Percentiles rank a stretch among this genome's conserved stretches.
Conservation (phyloP, 495 filamentous ascomycete genomes). For the Daldinia grandis region DNA sequence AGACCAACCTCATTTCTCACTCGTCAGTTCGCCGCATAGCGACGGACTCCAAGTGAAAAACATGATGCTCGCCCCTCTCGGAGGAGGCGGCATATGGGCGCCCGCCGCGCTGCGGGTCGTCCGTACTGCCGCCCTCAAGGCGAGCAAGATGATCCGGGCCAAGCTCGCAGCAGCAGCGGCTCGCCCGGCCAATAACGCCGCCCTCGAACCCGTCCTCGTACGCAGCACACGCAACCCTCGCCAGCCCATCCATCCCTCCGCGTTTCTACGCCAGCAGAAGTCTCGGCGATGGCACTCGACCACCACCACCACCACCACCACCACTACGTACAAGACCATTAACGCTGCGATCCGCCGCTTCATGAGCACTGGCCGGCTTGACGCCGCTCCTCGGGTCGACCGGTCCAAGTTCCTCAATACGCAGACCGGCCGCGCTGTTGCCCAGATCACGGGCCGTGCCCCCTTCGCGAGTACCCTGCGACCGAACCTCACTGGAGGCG, state of each 20-base stretch:
- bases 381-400: slow-evolving; percentile 61
- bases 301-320: slow-evolving; percentile 35
- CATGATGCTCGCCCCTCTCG: slow-evolving; percentile 67
- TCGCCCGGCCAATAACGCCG: slow-evolving; percentile 52
- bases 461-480: slow-evolving; percentile 92
- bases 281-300: slow-evolving; percentile 77
- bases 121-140: slow-evolving; percentile 72
- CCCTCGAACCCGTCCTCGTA: slow-evolving; percentile 60
- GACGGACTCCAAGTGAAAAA: slow-evolving; percentile 28
- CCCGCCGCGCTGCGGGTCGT: slow-evolving; percentile 74
- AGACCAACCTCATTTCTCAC: slow-evolving; percentile 40
- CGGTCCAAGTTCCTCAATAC: slow-evolving; percentile 73
- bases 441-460: slow-evolving; percentile 71
- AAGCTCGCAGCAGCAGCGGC: slow-evolving; percentile 66
- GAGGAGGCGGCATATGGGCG: slow-evolving; percentile 70
- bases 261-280: slow-evolving; percentile 75
- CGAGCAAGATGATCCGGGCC: slow-evolving; percentile 66
- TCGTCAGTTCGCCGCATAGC: slow-evolving; percentile 44
- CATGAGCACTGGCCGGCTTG: slow-evolving; percentile 61
- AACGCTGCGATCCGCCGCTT: slow-evolving; percentile 67
- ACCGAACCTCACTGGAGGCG: slow-evolving; percentile 90
- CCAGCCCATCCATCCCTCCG: slow-evolving; percentile 77
- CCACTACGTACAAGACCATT: slow-evolving; percentile 59
- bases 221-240: slow-evolving; percentile 56
- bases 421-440: slow-evolving; percentile 69